A percentile compares a stretch with the other conserved stretches of the same genome.
These are phyloP conservation scores for Fusarium duplospermum DNA, from an alignment of 2,329 filamentous ascomycete genomes.

Conservation along the genomic window DNA sequence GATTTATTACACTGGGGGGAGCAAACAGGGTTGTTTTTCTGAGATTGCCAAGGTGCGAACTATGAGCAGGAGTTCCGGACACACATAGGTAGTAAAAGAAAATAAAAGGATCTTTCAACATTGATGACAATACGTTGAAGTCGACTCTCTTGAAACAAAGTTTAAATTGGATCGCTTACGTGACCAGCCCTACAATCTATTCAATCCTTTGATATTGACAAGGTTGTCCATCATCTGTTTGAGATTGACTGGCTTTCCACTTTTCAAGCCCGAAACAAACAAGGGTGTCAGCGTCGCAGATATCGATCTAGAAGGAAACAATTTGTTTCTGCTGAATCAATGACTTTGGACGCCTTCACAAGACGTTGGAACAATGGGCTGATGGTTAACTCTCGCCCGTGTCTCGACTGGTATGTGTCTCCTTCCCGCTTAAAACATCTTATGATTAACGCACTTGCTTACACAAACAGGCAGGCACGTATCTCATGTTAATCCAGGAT, in stretches of 20 bases:
- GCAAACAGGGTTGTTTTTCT: slow-evolving; percentile 5
- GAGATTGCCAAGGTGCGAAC: slow-evolving; percentile 12
- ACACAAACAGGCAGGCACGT: background rate
- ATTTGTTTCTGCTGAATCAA: background rate
- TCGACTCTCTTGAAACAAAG: background rate
- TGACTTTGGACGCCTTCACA: background rate
- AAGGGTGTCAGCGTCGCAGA: background rate
- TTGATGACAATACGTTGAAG: background rate
- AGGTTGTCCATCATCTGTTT: background rate
- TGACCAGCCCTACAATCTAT: background rate
- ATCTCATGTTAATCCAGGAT: background rate
- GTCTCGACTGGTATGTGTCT: background rate
- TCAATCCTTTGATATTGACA: background rate
- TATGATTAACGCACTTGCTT: background rate
- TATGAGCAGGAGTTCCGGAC: slow-evolving; percentile 12
- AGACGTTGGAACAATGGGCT: background rate
- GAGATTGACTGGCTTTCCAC: background rate
- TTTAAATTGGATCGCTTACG: background rate
- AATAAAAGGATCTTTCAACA: slow-evolving; percentile 9
- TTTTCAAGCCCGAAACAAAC: background rate
- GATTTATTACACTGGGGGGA: slow-evolving; percentile 20
- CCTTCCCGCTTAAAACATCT: background rate
- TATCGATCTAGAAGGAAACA: background rate
- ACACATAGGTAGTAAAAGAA: slow-evolving; percentile 8
- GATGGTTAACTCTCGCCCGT: background rate